Evolutionary conservation across 2,329 filamentous ascomycete species (phyloP), one percentile per base, ranked within the genome.

Genomic region (Aspergillus sp.): DNA sequence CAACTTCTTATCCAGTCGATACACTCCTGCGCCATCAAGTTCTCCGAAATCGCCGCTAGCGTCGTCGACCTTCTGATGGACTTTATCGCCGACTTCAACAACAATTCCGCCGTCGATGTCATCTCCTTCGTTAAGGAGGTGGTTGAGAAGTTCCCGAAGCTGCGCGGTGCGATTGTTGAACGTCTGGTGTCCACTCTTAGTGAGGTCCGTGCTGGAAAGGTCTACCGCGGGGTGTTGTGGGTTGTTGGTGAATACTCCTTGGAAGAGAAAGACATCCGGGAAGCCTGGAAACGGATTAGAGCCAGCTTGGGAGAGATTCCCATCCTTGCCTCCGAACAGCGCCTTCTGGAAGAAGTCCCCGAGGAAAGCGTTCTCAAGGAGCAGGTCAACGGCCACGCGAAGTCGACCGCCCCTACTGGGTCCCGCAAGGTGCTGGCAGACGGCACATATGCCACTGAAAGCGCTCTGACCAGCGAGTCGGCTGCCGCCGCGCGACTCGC

Each of bases 101-200:
- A 96, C 68, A 88, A 89, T 42, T 96, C 93, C 1, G 94, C 94
- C 1, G 90, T 99, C 25, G 94, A 99, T 72, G 93, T 99, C 49
- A 97, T 99, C 68, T 92, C 91, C 50, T 99, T 99, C 68, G 92
- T 99, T 58, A 99, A 99, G 76, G 94, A 99, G 71, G 94, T 99
- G 3, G 93, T 97, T 5, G 94, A 99, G 76, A 96, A 96, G 68
- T 99, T 97, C 78, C 94, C 94, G 6, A 86, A 89, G 63, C 82
- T 99, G 53, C 87, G 94, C 55, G 84, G 87, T 31, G 88, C 89
- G 1, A 97, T 99, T 62, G 88, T 97, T 5, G 85, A 88, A 65
- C 88, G 92, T 55, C 79, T 99, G 14, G 92, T 97, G 5, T 88
- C 89, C 13, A 97, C 94, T 1, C 80, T 99, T 42, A 87, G 87